Evolutionary conservation across 2,329 filamentous ascomycete species (phyloP).

Genomic region (Aspergillus clavatus): DNA sequence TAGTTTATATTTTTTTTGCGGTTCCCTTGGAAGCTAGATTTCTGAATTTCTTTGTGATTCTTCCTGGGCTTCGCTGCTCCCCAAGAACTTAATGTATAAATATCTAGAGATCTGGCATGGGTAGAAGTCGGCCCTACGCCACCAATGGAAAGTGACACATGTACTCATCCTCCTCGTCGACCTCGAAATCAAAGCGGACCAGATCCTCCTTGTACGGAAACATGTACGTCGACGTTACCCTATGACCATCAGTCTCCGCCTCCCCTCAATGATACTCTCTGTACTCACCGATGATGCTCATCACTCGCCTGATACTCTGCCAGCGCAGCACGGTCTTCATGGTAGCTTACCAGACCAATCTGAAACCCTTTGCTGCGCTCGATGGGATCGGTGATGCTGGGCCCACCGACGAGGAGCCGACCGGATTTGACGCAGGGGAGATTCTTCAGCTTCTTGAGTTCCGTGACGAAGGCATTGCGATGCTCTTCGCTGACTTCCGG

Average conservation of each 20-base stretch:
- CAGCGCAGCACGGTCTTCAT: conserved; percentile 43
- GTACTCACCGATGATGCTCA: conserved; percentile 47
- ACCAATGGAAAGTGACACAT: conserved; percentile 14
- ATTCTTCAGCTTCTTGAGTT: conserved; percentile 48
- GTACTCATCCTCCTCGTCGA: conserved; percentile 32
- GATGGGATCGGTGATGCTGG: conserved; percentile 50
- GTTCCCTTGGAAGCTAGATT: no score
- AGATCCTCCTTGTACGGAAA: conserved; percentile 53
- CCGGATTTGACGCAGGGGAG: conserved; percentile 47
- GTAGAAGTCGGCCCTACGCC: no score
- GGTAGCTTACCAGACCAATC: conserved; percentile 50
- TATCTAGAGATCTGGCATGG: no score
- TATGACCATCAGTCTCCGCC: conserved; percentile 22
- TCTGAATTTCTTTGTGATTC: no score
- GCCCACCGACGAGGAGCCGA: conserved; percentile 50
- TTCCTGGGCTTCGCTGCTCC: no score
- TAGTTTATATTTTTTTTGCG: no score
- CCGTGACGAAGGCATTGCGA: conserved; percentile 42
- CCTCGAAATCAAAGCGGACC: conserved; percentile 52
- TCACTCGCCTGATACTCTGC: conserved; percentile 50
- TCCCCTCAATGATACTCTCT: no score
- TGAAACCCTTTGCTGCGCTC: conserved; percentile 52
- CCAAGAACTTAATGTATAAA: no score
- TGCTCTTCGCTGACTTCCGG: conserved; percentile 40
- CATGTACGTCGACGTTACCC: conserved; percentile 49